These are phyloP conservation scores for Fagopyrum tataricum DNA, from an alignment of 148 eudicot species.

Conservation along the genomic window DNA sequence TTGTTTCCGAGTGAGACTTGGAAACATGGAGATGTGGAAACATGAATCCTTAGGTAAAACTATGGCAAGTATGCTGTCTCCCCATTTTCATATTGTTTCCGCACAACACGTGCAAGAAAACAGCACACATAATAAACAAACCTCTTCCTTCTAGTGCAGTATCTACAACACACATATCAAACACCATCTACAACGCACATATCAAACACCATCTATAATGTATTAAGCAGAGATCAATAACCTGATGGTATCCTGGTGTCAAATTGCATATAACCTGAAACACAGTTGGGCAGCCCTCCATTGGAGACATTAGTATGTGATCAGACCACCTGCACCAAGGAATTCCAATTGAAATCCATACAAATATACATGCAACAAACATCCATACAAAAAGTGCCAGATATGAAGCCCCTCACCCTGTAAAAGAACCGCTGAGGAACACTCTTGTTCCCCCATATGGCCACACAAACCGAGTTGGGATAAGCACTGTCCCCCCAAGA, in stretches of 20 bases:
- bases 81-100: too few relatives aligned
- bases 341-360: background rate
- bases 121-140: too few relatives aligned
- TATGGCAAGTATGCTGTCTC: too few relatives aligned
- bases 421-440: conserved; percentile 39
- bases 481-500: conserved; percentile 20
- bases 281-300: conserved; percentile 58
- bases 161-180: background rate
- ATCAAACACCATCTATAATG: background rate
- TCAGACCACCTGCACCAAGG: conserved; percentile 44
- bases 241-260: conserved; percentile 67
- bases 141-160: too few relatives aligned
- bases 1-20: too few relatives aligned
- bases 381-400: background rate
- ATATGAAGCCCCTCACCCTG: conserved; percentile 24
- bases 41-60: too few relatives aligned
- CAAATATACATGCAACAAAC: background rate
- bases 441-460: conserved; percentile 39
- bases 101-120: too few relatives aligned
- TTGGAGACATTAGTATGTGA: conserved; percentile 48
- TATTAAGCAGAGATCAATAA: conserved; percentile 10
- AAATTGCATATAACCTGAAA: conserved; percentile 61
- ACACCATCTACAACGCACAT: too few relatives aligned
- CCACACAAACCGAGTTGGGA: conserved; percentile 30
- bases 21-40: too few relatives aligned